These are phyloP conservation scores for Clarireedia paspali DNA, from an alignment of 2,329 filamentous ascomycete genomes.

Conservation along the genomic window DNA sequence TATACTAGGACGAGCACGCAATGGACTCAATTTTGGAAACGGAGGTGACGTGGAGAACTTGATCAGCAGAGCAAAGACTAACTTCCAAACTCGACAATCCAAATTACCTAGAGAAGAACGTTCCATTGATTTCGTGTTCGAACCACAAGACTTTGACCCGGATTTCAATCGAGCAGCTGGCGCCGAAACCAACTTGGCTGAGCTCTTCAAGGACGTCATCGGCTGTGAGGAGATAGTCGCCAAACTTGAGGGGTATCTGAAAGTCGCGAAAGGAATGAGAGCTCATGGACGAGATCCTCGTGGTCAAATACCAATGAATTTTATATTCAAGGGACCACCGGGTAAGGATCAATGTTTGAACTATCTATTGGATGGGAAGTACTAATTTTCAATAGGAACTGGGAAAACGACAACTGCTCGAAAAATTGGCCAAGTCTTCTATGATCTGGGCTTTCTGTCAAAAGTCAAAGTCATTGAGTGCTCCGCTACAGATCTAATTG, in stretches of 20 bases:
- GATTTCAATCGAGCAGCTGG: slow-evolving; percentile 39
- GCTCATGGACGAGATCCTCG: slow-evolving; percentile 39
- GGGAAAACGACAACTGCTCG: slow-evolving; percentile 67
- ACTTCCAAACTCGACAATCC: slow-evolving; percentile 21
- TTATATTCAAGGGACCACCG: slow-evolving; percentile 48
- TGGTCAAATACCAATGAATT: slow-evolving; percentile 47
- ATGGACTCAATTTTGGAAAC: slow-evolving; percentile 62
- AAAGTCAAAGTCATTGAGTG: slow-evolving; percentile 53
- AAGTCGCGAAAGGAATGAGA: slow-evolving; percentile 38
- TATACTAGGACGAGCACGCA: slow-evolving; percentile 52
- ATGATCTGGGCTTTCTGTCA: slow-evolving; percentile 63
- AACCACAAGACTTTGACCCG: slow-evolving; percentile 42
- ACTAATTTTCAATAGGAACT: slow-evolving; percentile 38
- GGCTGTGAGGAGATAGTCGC: slow-evolving; percentile 43
- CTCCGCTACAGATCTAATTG: slow-evolving; percentile 62
- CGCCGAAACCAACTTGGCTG: slow-evolving; percentile 34
- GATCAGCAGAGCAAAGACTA: slow-evolving; percentile 43
- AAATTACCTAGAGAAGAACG: slow-evolving; percentile 9
- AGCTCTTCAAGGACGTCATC: slow-evolving; percentile 42
- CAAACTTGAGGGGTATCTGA: slow-evolving; percentile 41
- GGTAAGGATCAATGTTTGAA: slow-evolving; percentile 35
- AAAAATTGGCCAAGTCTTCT: slow-evolving; percentile 71
- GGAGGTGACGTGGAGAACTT: slow-evolving; percentile 68
- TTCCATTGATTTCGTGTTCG: slow-evolving; percentile 20
- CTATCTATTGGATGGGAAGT: neutral